phyloP scores from a whole-genome alignment of 148 eudicot species.

The Nyssa sinensis region DNA sequence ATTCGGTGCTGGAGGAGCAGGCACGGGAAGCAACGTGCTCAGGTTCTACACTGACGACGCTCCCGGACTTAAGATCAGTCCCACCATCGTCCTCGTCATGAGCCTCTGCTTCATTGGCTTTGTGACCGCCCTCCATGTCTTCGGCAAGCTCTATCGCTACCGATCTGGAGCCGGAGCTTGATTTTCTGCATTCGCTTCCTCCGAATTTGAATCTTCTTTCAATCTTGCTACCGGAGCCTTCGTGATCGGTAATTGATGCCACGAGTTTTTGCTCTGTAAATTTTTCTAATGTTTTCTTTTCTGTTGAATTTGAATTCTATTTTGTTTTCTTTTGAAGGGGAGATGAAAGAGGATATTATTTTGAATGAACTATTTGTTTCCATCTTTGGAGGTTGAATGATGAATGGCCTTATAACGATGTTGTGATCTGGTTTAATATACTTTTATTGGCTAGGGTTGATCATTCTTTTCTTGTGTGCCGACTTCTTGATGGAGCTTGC shows the following conservation, averaged over 20 bases:
- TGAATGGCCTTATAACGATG: background rate
- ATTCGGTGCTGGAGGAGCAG: slow-evolving; percentile 18
- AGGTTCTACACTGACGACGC: slow-evolving; percentile 72
- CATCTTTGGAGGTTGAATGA: background rate
- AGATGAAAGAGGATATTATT: slow-evolving; percentile 1
- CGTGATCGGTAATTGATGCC: slow-evolving; percentile 1
- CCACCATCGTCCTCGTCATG: slow-evolving; percentile 64
- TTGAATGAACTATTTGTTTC: background rate
- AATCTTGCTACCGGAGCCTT: background rate
- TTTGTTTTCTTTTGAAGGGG: background rate
- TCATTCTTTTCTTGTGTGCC: background rate
- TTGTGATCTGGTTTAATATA: background rate
- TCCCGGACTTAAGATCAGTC: slow-evolving; percentile 65
- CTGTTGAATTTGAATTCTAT: background rate
- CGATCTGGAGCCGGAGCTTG: slow-evolving; percentile 32
- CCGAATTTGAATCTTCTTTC: background rate
- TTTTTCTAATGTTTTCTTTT: background rate
- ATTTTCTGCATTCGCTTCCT: background rate
- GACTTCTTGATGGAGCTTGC: background rate
- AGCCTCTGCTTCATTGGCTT: slow-evolving; percentile 72
- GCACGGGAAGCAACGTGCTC: slow-evolving; percentile 45
- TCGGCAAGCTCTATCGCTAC: slow-evolving; percentile 65
- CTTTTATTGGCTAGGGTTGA: background rate
- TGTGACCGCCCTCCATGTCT: slow-evolving; percentile 66
- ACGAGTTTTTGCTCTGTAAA: slow-evolving; percentile 5